Evolutionary conservation across 106 monocot species (phyloP).

Genomic region (Xerophyta viscosa): DNA sequence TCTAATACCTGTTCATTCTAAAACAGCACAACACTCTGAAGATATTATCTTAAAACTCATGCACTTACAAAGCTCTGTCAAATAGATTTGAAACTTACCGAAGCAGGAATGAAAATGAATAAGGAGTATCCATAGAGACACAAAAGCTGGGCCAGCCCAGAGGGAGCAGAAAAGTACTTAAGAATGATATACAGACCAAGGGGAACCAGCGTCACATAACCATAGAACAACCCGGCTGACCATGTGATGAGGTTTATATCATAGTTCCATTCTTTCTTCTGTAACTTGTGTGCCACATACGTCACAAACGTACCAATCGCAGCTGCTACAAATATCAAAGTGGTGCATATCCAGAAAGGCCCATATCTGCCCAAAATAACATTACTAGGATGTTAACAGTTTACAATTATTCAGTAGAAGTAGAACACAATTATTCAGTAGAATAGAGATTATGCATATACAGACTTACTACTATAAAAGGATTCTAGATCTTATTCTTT

Average conservation of each 20-base stretch:
- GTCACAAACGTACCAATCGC: slow-evolving; percentile 89
- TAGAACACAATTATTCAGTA: too few relatives aligned
- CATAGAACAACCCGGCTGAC: slow-evolving; percentile 95
- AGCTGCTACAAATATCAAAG: slow-evolving; percentile 86
- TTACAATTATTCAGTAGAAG: too few relatives aligned
- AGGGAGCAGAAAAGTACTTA: slow-evolving; percentile 88
- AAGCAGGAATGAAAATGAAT: slow-evolving; percentile 85
- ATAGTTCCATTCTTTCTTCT: slow-evolving; percentile 87
- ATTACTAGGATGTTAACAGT: background rate
- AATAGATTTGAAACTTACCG: slow-evolving; percentile 34
- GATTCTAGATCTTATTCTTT: too few relatives aligned
- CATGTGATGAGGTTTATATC: slow-evolving; percentile 85
- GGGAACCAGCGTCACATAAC: slow-evolving; percentile 74
- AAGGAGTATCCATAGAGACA: slow-evolving; percentile 94
- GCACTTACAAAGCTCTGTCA: too few relatives aligned
- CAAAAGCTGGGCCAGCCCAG: slow-evolving; percentile 74
- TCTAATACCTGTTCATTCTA: too few relatives aligned
- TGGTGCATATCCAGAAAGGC: slow-evolving; percentile 97
- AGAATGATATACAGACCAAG: slow-evolving; percentile 70
- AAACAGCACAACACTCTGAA: too few relatives aligned
- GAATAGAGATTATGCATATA: background rate
- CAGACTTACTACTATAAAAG: too few relatives aligned
- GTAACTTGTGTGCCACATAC: slow-evolving; percentile 84
- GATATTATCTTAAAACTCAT: too few relatives aligned
- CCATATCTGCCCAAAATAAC: slow-evolving; percentile 50